These are phyloP conservation scores for Secale cereale DNA, from an alignment of 176 grass and related monocot species.

Conservation along the genomic window DNA sequence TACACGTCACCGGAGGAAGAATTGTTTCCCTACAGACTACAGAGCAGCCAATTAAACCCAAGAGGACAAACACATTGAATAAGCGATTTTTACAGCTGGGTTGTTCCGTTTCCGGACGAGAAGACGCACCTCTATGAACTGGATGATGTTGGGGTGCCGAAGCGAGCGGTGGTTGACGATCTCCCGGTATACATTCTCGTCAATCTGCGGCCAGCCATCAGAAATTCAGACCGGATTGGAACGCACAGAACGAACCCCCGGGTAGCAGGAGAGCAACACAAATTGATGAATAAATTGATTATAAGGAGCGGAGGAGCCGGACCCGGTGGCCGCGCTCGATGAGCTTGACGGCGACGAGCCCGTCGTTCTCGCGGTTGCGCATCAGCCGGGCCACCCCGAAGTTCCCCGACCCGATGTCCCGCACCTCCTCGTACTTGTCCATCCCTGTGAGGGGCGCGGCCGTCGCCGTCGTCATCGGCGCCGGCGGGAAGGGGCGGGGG, in stretches of 20 bases:
- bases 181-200: constrained; percentile 56
- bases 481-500: neutral
- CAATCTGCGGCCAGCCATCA: constrained; percentile 36
- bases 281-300: neutral
- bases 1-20: neutral
- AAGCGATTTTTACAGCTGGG: neutral
- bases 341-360: constrained; percentile 91
- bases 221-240: neutral
- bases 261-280: neutral
- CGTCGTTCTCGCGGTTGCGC: constrained; percentile 58
- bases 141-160: constrained; percentile 49
- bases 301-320: neutral
- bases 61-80: neutral
- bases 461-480: neutral
- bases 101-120: neutral
- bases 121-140: constrained; percentile 47
- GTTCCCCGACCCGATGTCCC: constrained; percentile 87
- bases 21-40: neutral
- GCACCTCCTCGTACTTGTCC: constrained; percentile 86
- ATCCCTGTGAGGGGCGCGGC: constrained; percentile 3
- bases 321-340: constrained; percentile 80
- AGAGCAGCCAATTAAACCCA: neutral
- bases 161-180: constrained; percentile 57
- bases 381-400: constrained; percentile 91
- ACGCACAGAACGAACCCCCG: neutral